Percentiles rank a stretch among this genome's conserved stretches.
Conservation (phyloP, 2,329 filamentous ascomycete species). For the Dactylonectria estremocensis region DNA sequence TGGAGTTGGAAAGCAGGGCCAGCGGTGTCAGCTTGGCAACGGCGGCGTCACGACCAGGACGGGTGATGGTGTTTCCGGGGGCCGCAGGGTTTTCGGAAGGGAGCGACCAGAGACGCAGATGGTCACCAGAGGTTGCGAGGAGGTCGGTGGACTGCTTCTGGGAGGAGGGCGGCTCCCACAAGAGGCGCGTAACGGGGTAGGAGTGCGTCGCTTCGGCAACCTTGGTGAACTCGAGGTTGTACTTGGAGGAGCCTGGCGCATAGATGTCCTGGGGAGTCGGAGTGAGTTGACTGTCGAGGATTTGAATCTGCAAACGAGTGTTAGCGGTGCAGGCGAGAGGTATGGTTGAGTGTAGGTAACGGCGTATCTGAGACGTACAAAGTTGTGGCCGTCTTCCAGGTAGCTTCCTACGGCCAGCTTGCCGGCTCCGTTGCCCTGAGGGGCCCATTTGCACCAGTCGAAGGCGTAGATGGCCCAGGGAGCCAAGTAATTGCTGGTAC, state of each 20-base stretch:
- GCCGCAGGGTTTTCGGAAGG: slow-evolving; percentile 75
- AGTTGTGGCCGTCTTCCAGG: slow-evolving; percentile 97
- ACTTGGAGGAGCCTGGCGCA: slow-evolving; percentile 78
- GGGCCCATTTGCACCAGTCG: slow-evolving; percentile 99
- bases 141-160: slow-evolving; percentile 97
- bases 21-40: slow-evolving; percentile 90
- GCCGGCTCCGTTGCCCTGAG: slow-evolving; percentile 84
- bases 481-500: slow-evolving; percentile 93
- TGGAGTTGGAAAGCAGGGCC: slow-evolving; percentile 95
- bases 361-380: slow-evolving; percentile 68
- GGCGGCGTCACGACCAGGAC: slow-evolving; percentile 69
- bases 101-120: slow-evolving; percentile 93
- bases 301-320: slow-evolving; percentile 83
- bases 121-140: slow-evolving; percentile 94
- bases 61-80: slow-evolving; percentile 77
- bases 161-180: slow-evolving; percentile 96
- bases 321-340: slow-evolving; percentile 19
- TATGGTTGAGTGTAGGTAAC: neutral
- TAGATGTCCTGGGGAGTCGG: slow-evolving; percentile 80
- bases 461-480: slow-evolving; percentile 97
- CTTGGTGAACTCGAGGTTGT: slow-evolving; percentile 90
- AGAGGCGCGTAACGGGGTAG: slow-evolving; percentile 93
- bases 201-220: slow-evolving; percentile 97
- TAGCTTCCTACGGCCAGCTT: slow-evolving; percentile 98
- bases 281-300: slow-evolving; percentile 87